Evolutionary conservation across 2,329 filamentous ascomycete genomes (phyloP).

Genomic region (Trichoderma sp.): DNA sequence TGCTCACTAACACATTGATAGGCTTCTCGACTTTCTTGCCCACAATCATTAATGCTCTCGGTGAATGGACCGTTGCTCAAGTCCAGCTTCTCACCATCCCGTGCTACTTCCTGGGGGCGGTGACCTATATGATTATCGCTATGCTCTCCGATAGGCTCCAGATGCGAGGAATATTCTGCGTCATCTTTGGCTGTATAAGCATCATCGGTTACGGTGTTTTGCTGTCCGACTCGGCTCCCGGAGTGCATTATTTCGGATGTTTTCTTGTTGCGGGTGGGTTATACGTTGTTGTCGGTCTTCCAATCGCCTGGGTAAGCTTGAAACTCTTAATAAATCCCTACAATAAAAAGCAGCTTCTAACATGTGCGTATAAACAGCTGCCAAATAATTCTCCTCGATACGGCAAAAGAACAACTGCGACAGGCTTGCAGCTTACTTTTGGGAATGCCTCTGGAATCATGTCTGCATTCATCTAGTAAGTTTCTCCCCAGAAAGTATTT

Average conservation of each 20-base stretch:
- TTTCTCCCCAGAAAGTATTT: too few relatives aligned
- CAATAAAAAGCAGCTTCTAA: neutral
- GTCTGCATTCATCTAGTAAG: constrained; percentile 66
- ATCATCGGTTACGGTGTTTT: constrained; percentile 70
- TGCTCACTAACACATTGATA: constrained; percentile 27
- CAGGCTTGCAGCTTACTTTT: constrained; percentile 68
- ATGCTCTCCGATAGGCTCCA: constrained; percentile 68
- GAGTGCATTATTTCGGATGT: constrained; percentile 72
- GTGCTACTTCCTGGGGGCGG: constrained; percentile 72
- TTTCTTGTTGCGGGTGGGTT: constrained; percentile 75
- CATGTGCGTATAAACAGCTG: constrained; percentile 37
- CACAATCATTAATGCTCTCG: constrained; percentile 73
- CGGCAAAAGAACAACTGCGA: constrained; percentile 73
- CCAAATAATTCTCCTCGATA: constrained; percentile 72
- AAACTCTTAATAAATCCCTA: neutral
- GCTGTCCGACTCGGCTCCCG: constrained; percentile 59
- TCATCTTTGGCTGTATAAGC: constrained; percentile 63
- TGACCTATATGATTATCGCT: constrained; percentile 67
- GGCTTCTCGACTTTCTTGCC: constrained; percentile 78
- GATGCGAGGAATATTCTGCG: constrained; percentile 64
- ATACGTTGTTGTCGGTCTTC: constrained; percentile 61
- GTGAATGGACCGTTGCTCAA: constrained; percentile 62
- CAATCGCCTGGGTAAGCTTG: constrained; percentile 53
- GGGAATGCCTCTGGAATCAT: constrained; percentile 74
- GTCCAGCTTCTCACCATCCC: constrained; percentile 78